A percentile compares a stretch with the other conserved stretches of the same genome.
Conservation (phyloP, 75 land plant species). For the Picea sitchensis region DNA sequence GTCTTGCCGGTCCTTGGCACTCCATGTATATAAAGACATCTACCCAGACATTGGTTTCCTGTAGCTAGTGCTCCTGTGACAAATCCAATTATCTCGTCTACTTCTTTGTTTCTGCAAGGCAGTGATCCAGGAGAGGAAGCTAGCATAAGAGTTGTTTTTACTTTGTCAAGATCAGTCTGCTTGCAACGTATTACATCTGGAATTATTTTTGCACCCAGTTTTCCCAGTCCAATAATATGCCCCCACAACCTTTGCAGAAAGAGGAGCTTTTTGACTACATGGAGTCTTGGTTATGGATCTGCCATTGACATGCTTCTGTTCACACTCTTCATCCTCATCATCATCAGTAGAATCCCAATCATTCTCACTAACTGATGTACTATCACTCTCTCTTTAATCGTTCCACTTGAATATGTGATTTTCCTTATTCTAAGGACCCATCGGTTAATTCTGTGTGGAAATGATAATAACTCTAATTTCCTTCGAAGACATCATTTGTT, state of each 20-base stretch:
- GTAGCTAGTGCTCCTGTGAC: no score
- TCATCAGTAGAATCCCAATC: slow-evolving; percentile 20
- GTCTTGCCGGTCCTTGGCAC: no score
- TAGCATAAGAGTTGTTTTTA: slow-evolving; percentile 65
- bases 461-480: no score
- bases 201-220: slow-evolving; percentile 60
- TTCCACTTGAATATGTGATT: no score
- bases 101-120: slow-evolving; percentile 85
- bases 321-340: slow-evolving; percentile 34
- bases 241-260: slow-evolving; percentile 27
- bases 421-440: no score
- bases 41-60: no score
- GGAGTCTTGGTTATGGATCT: slow-evolving; percentile 13
- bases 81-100: no score
- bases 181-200: slow-evolving; percentile 61
- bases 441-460: no score
- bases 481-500: no score
- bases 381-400: no score
- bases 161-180: slow-evolving; percentile 77
- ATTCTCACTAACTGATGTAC: slow-evolving; percentile 22
- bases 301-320: neutral
- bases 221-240: slow-evolving; percentile 51
- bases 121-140: slow-evolving; percentile 76
- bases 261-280: slow-evolving; percentile 10
- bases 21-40: no score